These are phyloP conservation scores for Pseudocercospora macadamiae DNA, from an alignment of 2,329 filamentous ascomycete genomes.

Conservation along the genomic window DNA sequence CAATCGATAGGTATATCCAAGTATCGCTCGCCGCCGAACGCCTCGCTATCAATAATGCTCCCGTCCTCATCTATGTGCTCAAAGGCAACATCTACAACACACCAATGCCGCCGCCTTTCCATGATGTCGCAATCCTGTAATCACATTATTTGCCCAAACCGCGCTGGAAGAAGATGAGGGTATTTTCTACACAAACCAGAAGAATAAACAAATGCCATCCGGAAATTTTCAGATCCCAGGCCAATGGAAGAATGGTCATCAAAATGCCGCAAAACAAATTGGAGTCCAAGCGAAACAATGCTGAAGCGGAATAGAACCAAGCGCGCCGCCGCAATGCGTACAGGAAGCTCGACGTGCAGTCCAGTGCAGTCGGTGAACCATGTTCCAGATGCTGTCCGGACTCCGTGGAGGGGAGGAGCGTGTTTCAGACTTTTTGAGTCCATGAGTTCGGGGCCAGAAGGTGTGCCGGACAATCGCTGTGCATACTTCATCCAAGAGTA, in stretches of 20 bases:
- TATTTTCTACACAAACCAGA: constrained; percentile 18
- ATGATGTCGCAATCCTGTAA: not conserved
- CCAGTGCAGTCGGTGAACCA: constrained; percentile 5
- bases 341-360: not conserved
- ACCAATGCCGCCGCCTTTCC: constrained; percentile 6
- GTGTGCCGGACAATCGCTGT: too few species aligned
- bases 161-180: constrained; percentile 11
- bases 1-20: constrained; percentile 9
- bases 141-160: constrained; percentile 13
- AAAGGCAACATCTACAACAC: constrained; percentile 19
- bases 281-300: constrained; percentile 1
- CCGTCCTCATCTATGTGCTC: constrained; percentile 14
- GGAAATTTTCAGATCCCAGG: constrained; percentile 6
- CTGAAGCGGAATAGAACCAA: constrained; percentile 3
- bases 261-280: constrained; percentile 7
- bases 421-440: not conserved
- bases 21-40: constrained; percentile 17
- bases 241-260: constrained; percentile 13
- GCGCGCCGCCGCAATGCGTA: constrained; percentile 5
- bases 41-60: constrained; percentile 21
- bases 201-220: constrained; percentile 13
- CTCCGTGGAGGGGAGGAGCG: too few species aligned
- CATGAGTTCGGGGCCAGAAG: not conserved
- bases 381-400: too few species aligned
- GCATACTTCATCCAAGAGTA: constrained; percentile 36